Evolutionary conservation across 352 stramenopile genomes (phyloP).

Genomic region (Phytophthora foliorum): DNA sequence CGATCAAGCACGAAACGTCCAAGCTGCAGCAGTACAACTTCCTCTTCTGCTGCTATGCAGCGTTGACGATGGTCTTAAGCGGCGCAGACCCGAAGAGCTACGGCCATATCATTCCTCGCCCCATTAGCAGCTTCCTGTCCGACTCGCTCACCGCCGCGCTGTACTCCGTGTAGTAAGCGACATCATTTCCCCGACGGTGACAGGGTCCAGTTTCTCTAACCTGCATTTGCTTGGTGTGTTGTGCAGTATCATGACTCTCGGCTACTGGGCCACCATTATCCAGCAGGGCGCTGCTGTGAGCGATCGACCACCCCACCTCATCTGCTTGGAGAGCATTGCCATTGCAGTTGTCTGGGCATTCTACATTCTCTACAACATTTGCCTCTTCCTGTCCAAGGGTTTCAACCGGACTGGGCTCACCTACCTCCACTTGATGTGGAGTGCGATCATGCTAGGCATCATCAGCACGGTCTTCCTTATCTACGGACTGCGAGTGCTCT

Average conservation of each 20-base stretch:
- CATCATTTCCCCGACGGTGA: neutral
- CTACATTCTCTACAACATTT: conserved; percentile 47
- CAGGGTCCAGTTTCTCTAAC: conserved; percentile 4
- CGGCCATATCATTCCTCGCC: conserved; percentile 45
- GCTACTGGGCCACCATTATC: conserved; percentile 54
- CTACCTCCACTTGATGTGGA: conserved; percentile 44
- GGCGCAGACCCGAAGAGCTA: conserved; percentile 50
- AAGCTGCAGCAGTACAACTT: conserved; percentile 53
- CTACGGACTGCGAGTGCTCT: conserved; percentile 45
- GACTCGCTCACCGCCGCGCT: conserved; percentile 53
- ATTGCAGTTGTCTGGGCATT: conserved; percentile 48
- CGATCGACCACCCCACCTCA: conserved; percentile 32
- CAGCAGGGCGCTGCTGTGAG: conserved; percentile 35
- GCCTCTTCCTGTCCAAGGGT: conserved; percentile 50
- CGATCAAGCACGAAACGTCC: conserved; percentile 38
- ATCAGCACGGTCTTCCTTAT: conserved; percentile 51
- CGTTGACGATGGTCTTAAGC: conserved; percentile 46
- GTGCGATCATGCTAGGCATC: conserved; percentile 45
- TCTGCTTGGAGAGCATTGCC: conserved; percentile 38
- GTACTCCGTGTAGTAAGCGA: conserved; percentile 57
- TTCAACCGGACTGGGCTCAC: conserved; percentile 42
- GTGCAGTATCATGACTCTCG: conserved; percentile 45
- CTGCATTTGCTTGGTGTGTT: neutral
- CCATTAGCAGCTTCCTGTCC: conserved; percentile 47
- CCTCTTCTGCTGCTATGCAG: conserved; percentile 47